Conservation (phyloP, 2,329 filamentous ascomycete species). For the Ciborinia camelliae region DNA sequence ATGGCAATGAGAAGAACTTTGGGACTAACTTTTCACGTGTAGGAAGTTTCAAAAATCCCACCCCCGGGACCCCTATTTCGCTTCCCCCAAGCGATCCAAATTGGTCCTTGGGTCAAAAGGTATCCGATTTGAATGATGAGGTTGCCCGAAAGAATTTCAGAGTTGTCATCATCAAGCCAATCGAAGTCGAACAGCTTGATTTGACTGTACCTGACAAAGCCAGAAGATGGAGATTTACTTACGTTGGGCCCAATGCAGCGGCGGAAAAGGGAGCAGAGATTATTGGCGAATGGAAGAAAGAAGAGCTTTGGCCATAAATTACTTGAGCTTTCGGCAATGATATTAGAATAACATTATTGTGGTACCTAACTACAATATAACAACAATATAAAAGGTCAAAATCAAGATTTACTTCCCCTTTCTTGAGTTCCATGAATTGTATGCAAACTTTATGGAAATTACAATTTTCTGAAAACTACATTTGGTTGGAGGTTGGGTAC, state of each 20-base stretch:
- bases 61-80: slow-evolving; percentile 60
- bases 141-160: slow-evolving; percentile 65
- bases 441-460: neutral
- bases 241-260: slow-evolving; percentile 43
- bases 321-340: neutral
- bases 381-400: neutral
- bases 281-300: slow-evolving; percentile 50
- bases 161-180: slow-evolving; percentile 80
- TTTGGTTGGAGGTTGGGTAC: neutral
- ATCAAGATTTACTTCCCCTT: neutral
- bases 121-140: slow-evolving; percentile 58
- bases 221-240: slow-evolving; percentile 57
- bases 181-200: slow-evolving; percentile 62
- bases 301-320: slow-evolving; percentile 38
- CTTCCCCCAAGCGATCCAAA: slow-evolving; percentile 45
- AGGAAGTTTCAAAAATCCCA: slow-evolving; percentile 54
- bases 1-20: neutral
- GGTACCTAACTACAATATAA: neutral
- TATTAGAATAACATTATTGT: neutral
- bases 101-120: slow-evolving; percentile 56
- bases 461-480: neutral
- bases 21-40: neutral
- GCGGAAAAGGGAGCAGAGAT: slow-evolving; percentile 47
- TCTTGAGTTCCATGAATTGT: neutral
- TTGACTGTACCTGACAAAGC: slow-evolving; percentile 55